phyloP scores from a whole-genome alignment of 495 filamentous ascomycete species.

The Aspergillus indologenus region DNA sequence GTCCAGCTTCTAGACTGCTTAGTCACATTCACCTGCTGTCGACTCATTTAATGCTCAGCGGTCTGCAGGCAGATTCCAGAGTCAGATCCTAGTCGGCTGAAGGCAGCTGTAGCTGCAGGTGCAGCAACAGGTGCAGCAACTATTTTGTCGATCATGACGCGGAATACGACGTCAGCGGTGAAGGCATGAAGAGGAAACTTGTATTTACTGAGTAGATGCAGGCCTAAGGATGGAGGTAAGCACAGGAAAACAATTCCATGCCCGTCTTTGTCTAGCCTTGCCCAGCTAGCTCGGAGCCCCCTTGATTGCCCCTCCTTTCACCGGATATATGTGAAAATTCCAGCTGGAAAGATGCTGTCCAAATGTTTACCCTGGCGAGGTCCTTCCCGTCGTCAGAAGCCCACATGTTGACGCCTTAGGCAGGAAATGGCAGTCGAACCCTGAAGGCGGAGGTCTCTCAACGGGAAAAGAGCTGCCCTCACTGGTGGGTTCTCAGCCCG shows the following conservation, averaged over 20 bases:
- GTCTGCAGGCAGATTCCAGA: background rate
- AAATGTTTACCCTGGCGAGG: background rate
- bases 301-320: background rate
- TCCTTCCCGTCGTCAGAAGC: too few relatives aligned
- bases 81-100: background rate
- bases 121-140: background rate
- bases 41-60: background rate
- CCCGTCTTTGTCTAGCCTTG: background rate
- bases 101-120: background rate
- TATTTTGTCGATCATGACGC: conserved; percentile 3
- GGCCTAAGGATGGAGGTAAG: background rate
- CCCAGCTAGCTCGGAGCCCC: too few relatives aligned
- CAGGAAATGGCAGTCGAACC: too few relatives aligned
- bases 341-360: background rate
- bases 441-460: too few relatives aligned
- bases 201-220: too few relatives aligned
- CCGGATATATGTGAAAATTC: background rate
- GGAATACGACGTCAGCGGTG: background rate
- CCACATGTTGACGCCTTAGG: too few relatives aligned
- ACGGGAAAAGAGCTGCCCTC: background rate
- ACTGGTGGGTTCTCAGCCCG: conserved; percentile 5
- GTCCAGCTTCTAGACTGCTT: conserved; percentile 3
- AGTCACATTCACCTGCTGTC: background rate
- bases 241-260: background rate
- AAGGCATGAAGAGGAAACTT: background rate